Percentiles rank a stretch among this genome's conserved stretches.
Evolutionary conservation across 495 filamentous ascomycete species (phyloP).

Genomic region (Evernia prunastri): DNA sequence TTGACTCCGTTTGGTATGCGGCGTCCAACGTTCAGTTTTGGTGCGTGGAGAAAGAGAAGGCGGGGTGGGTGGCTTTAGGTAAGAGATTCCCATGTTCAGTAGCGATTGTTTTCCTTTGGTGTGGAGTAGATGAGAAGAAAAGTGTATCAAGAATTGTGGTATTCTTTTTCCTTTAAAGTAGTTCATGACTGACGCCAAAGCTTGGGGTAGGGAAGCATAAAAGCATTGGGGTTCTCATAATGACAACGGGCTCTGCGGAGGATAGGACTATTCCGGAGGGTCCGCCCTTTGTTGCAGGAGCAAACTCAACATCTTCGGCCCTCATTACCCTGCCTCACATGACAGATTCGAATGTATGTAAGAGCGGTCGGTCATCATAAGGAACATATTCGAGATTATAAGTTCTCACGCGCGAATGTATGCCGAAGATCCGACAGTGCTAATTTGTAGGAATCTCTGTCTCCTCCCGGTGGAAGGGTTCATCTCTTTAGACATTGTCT

Average conservation of each 20-base stretch:
- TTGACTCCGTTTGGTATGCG: background rate
- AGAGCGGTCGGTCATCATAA: background rate
- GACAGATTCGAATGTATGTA: background rate
- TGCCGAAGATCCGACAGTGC: no score
- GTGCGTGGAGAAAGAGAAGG: background rate
- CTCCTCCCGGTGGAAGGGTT: no score
- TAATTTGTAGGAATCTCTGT: no score
- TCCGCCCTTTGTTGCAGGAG: background rate
- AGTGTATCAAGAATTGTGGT: no score
- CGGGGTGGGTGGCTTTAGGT: background rate
- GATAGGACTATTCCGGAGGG: background rate
- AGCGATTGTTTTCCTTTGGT: no score
- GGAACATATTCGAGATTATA: no score
- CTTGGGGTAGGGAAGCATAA: background rate
- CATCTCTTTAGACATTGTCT: no score
- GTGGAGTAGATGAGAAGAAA: no score
- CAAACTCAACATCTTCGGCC: background rate
- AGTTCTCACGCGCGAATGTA: no score
- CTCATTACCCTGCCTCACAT: background rate
- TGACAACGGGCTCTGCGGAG: background rate
- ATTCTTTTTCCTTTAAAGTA: background rate
- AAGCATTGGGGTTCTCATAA: background rate
- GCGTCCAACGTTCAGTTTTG: background rate
- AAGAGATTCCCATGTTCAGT: background rate
- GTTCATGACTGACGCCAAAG: background rate